Conservation (phyloP, 2,329 filamentous ascomycete species). For the Gnomoniopsis smithogilvyi region DNA sequence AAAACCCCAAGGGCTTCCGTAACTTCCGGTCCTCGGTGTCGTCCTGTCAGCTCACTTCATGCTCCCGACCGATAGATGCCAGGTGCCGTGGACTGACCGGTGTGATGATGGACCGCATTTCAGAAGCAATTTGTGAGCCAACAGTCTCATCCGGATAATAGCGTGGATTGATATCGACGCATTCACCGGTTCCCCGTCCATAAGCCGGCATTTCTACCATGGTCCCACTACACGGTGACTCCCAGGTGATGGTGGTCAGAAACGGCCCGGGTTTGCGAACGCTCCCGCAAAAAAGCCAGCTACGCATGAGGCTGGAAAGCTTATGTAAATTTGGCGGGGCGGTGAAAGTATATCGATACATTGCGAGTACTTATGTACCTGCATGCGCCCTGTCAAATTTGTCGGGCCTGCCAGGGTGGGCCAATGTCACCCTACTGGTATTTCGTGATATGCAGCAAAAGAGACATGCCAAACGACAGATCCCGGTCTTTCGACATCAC, state of each 20-base stretch:
- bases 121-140: slow-evolving; percentile 5
- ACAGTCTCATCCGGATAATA: background rate
- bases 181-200: background rate
- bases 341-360: slow-evolving; percentile 10
- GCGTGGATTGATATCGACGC: background rate
- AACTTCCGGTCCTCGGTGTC: background rate
- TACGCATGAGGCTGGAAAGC: slow-evolving; percentile 1
- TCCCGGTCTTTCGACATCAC: slow-evolving; percentile 16
- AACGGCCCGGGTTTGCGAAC: slow-evolving; percentile 1
- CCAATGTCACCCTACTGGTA: slow-evolving; percentile 13
- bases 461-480: slow-evolving; percentile 11
- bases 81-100: slow-evolving; percentile 3
- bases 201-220: background rate
- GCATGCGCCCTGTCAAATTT: background rate
- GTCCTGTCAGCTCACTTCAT: background rate
- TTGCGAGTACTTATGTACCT: slow-evolving; percentile 10
- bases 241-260: background rate
- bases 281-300: background rate
- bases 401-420: too few relatives aligned
- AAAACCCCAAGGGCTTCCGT: background rate
- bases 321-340: background rate
- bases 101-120: slow-evolving; percentile 1
- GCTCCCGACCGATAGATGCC: background rate
- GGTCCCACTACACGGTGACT: background rate
- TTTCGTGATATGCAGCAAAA: slow-evolving; percentile 12